Percentiles rank a stretch among this genome's conserved stretches.
Evolutionary conservation across 2,329 filamentous ascomycete genomes (phyloP).

Genomic region (Colletotrichum camelliae): DNA sequence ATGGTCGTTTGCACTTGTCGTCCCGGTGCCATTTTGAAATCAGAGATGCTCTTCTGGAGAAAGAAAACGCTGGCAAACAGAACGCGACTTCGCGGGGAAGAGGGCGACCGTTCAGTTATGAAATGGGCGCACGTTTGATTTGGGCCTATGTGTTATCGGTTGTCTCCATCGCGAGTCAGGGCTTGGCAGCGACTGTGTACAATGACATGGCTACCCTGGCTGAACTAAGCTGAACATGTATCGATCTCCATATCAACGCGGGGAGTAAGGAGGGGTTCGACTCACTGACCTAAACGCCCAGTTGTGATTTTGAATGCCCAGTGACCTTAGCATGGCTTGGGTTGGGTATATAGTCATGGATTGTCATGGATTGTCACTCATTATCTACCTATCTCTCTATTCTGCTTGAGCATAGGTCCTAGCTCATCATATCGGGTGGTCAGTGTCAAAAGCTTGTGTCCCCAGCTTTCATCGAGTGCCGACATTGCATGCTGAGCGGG

Average conservation of each 20-base stretch:
- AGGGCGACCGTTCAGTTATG: background rate
- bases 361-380: background rate
- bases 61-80: background rate
- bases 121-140: background rate
- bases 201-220: background rate
- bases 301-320: background rate
- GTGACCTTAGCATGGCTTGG: background rate
- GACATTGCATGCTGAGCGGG: background rate
- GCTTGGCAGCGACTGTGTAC: background rate
- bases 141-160: background rate
- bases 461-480: background rate
- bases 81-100: background rate
- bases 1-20: constrained; percentile 12
- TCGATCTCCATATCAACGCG: background rate
- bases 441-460: background rate
- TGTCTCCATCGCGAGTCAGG: constrained; percentile 9
- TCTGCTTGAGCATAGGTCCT: background rate
- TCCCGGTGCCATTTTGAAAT: background rate
- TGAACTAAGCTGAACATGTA: background rate
- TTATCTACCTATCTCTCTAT: background rate
- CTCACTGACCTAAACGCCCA: background rate
- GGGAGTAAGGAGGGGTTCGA: background rate
- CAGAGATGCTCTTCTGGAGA: background rate
- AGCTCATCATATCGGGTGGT: background rate
- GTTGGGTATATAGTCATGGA: background rate